Base-by-base conservation (phyloP, 352 stramenopile species). In the Phytophthora ramorum region DNA sequence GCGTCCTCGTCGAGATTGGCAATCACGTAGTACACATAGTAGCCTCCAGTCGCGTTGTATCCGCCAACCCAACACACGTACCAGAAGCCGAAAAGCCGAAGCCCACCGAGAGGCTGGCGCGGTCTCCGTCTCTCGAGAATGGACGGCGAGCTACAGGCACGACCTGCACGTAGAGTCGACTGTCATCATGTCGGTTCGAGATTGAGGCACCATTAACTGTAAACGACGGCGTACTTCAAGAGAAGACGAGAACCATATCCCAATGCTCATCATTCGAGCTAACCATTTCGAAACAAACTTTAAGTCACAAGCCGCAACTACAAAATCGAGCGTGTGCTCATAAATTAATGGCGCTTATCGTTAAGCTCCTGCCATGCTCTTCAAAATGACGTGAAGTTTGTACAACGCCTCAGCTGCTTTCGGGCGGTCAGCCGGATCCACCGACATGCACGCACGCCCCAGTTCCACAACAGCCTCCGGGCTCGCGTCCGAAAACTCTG, bases 351-450 rank as follows among this genome's bases (percentile, higher is more conserved):
- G 14, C 12, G 24, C 20, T 49, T n/a, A 22, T 35, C 22, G 26
- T 41, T 49, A 52, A 24, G 17, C 22, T 57, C 37, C 57, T 1
- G 30, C 0, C 45, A 65, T 65, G 2, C 37, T 58, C 41, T 70
- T 64, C 19, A 44, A 70, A 20, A 71, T 51, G 6, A 62, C 48
- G 17, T 79, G 72, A 17, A 77, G 68, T 17, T 63, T 62, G 46
- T 71, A 69, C 48, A 79, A 48, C 28, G 69, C 46, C 26, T 77
- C 57, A 1, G 68, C 68, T 17, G 72, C 72, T 30, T 67, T 75
- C 9, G 68, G 64, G 7, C 68, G 55, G 1, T 63, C 38, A 2
- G 37, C 30, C 14, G 68, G 58, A 12, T 77, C 58, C n/a, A 69
- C 32, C 4, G 55, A 34, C 19, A 77, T 45, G 30, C 72, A 79